These are phyloP conservation scores for Phytophthora tentaculata DNA, from an alignment of 352 stramenopile genomes.

Conservation along the genomic window DNA sequence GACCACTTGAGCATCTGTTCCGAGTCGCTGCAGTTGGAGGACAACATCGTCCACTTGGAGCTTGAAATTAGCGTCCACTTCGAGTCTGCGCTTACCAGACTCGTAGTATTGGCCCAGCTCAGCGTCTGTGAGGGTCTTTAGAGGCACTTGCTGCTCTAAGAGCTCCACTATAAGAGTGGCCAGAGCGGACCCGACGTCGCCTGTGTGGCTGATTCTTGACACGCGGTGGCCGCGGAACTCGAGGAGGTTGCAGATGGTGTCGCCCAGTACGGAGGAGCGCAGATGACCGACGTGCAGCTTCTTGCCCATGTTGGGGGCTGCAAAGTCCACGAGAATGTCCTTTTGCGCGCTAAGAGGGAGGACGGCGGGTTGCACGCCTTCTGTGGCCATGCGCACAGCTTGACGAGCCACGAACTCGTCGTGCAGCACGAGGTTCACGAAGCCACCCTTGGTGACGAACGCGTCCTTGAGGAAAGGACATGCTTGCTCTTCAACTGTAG, in stretches of 20 bases:
- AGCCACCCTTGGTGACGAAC: conserved; percentile 74
- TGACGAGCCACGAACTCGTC: conserved; percentile 75
- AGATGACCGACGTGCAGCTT: conserved; percentile 87
- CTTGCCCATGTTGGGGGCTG: conserved; percentile 85
- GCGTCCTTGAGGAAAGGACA: conserved; percentile 38
- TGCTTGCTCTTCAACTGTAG: conserved; percentile 7
- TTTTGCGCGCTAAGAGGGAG: conserved; percentile 25
- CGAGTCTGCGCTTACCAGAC: conserved; percentile 53
- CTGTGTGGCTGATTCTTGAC: conserved; percentile 76
- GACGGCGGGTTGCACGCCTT: conserved; percentile 41
- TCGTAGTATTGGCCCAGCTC: conserved; percentile 78
- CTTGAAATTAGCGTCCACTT: conserved; percentile 63
- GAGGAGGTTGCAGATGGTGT: conserved; percentile 82
- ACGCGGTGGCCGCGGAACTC: conserved; percentile 82
- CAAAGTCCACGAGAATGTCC: conserved; percentile 82
- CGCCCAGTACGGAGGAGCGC: conserved; percentile 79
- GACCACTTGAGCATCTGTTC: conserved; percentile 38
- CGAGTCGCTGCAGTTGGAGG: conserved; percentile 73
- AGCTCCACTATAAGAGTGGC: conserved; percentile 80
- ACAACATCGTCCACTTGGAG: conserved; percentile 69
- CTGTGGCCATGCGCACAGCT: conserved; percentile 63
- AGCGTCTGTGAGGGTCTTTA: conserved; percentile 61
- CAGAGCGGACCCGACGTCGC: conserved; percentile 79
- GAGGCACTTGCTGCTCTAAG: conserved; percentile 53
- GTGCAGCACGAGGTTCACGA: conserved; percentile 78